Conservation (phyloP, 345 rosid species). For the Moricandia arvensis region DNA sequence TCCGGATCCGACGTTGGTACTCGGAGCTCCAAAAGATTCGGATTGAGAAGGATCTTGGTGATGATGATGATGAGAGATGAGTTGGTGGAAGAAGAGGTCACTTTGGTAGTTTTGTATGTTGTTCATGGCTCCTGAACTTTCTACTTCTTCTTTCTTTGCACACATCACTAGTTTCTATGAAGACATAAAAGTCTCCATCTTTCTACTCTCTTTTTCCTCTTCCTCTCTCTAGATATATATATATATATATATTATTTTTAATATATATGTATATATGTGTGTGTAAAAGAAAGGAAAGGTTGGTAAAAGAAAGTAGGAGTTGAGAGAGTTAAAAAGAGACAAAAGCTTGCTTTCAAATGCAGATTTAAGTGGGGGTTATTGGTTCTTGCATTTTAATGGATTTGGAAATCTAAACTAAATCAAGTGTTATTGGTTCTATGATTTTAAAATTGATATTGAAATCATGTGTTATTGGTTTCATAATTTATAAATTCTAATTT, state of each 20-base stretch:
- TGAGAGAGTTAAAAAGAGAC: conserved; percentile 38
- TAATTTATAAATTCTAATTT: no score
- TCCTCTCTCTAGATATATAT: background rate
- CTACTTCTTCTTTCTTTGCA: conserved; percentile 60
- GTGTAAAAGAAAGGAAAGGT: conserved; percentile 26
- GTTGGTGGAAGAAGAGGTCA: conserved; percentile 59
- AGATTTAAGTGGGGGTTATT: no score
- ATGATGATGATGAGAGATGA: conserved; percentile 56
- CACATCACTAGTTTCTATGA: conserved; percentile 45
- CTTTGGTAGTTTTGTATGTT: conserved; percentile 68
- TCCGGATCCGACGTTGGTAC: conserved; percentile 34
- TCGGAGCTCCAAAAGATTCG: conserved; percentile 22
- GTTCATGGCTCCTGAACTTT: conserved; percentile 58
- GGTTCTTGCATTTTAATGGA: no score
- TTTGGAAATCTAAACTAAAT: no score
- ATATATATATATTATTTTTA: background rate
- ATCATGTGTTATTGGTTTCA: no score
- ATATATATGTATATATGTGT: background rate
- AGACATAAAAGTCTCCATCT: conserved; percentile 33
- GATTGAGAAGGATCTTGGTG: conserved; percentile 32
- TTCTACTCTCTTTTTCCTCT: background rate
- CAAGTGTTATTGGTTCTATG: no score
- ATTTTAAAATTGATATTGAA: no score
- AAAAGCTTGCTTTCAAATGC: conserved; percentile 41
- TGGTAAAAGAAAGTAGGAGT: conserved; percentile 39